Evolutionary conservation across 2,329 filamentous ascomycete genomes (phyloP), one percentile per base, ranked within the genome.

Genomic region (Ophiostoma triangulosporum): DNA sequence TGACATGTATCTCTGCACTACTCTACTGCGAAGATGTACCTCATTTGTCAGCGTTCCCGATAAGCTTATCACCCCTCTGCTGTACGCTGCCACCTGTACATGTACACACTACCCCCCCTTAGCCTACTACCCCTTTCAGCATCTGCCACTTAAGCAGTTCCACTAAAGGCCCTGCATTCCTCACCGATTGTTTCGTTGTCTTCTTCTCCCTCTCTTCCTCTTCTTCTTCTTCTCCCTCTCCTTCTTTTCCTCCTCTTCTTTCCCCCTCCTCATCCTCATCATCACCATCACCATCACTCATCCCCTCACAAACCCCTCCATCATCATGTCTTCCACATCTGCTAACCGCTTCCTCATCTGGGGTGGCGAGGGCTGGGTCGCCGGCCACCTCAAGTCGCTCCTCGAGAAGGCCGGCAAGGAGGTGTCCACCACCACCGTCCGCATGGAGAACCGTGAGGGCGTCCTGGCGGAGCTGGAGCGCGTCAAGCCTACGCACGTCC

Each of bases 301-400:
- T 29, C 33, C 4, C 43, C 45, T 12, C 22, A 6, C 6, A 29
- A 5, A 35, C 35, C 6, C 32, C 32, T 12, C 35, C 5, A 26
- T 26, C 54, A 59, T 20, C 32, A 59, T 59, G 59, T 55, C 57
- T 51, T 14, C 57, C 40, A 61, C 64, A 27, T 32, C 64, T 46
- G 54, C 61, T 45, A 65, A 69, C 60, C 70, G 72, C 60, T 83
- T 76, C 65, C 73, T 84, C 59, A 80, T 84, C 62, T 84, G 80
- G 80, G 80, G 81, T 54, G 77, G 73, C 59, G 70, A 74, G 59
- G 80, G 80, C 61, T 82, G 78, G 79, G 73, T 83, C 53, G 78
- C 78, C 45, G 73, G 77, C 52, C 79, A 82, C 60, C 73, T 85
- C 51, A 76, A 80, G 65, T 60, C 64, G 20, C 69, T 84, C 26